A percentile compares a stretch with the other conserved stretches of the same genome.
These are phyloP conservation scores for Curvularia spicifera DNA, from an alignment of 2,329 filamentous ascomycete genomes.

Conservation along the genomic window DNA sequence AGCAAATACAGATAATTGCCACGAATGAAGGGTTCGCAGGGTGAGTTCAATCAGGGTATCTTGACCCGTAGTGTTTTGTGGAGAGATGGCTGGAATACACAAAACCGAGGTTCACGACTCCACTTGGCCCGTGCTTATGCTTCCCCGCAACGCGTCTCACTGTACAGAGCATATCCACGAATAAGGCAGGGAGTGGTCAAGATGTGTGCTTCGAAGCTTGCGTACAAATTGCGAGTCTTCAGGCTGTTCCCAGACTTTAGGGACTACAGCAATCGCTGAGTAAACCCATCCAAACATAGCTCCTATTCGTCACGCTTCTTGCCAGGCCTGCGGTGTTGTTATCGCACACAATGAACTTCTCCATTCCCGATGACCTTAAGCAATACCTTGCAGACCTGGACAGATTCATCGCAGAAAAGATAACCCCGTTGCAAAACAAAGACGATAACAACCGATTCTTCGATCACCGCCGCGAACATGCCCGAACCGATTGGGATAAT, in stretches of 20 bases:
- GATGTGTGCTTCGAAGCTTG: slow-evolving; percentile 28
- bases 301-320: neutral
- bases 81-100: neutral
- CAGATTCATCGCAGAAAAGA: slow-evolving; percentile 62
- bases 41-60: neutral
- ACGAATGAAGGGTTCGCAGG: neutral
- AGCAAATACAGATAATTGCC: neutral
- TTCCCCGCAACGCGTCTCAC: slow-evolving; percentile 26
- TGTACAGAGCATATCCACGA: slow-evolving; percentile 24
- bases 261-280: slow-evolving; percentile 16
- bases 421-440: slow-evolving; percentile 61
- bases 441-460: slow-evolving; percentile 70
- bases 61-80: neutral
- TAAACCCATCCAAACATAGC: neutral
- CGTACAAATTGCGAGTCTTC: slow-evolving; percentile 13
- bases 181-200: slow-evolving; percentile 35
- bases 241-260: neutral
- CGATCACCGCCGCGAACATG: slow-evolving; percentile 67
- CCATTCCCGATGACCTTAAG: slow-evolving; percentile 59
- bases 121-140: slow-evolving; percentile 18
- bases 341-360: slow-evolving; percentile 50
- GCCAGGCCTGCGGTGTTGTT: slow-evolving; percentile 3
- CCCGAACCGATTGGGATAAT: slow-evolving; percentile 66
- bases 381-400: slow-evolving; percentile 60
- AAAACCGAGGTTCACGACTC: slow-evolving; percentile 11